Evolutionary conservation across 805 yeast genomes (phyloP), one percentile per base, ranked within the genome.

Genomic region (Candida adriatica): DNA sequence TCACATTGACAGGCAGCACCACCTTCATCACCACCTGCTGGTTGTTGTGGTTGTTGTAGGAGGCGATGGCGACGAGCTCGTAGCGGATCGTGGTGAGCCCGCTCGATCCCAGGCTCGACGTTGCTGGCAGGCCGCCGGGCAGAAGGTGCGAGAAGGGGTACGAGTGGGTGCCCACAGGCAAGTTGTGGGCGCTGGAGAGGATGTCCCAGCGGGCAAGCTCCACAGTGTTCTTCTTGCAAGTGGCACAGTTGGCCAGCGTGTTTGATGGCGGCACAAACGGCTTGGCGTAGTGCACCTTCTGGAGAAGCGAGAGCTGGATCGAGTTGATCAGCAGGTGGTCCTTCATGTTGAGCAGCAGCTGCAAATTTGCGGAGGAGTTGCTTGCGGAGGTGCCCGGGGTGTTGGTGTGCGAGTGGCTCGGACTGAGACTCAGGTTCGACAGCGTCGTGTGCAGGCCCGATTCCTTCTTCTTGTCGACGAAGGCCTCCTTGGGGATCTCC

Each of bases 151-250:
- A 80, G 52, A 92, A 90, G 2, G 98, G 99, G 54, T 84, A 92
- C 1, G 83, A 86, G 48, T 92, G 95, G 13, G 68, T 63, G 1
- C 90, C 92, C 5, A 62, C 56, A 6, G 77, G 63, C 40, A 86
- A 72, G n/a, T 69, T 63, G 1, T 75, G 65, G 1, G 73, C 62
- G 18, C 66, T 64, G 5, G 72, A 61, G 35, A 92, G 66, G 8
- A 92, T 80, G 45, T 86, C 86, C 99, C 99, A 92, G 32, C 78
- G 63, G 18, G 95, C 94, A 44, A 92, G 62, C 22, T 75, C 80
- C 10, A 73, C 75, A 4, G 58, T 57, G 29, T 70, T 68, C 2
- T 55, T 57, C 14, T 62, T 58, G 56, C 96, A 86, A 24, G 71
- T 66, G 14, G 62, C 46, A 53, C 95, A 86, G 13, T 59, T 46